Evolutionary conservation across 495 filamentous ascomycete genomes (phyloP).

Genomic region (Neurospora sp.): DNA sequence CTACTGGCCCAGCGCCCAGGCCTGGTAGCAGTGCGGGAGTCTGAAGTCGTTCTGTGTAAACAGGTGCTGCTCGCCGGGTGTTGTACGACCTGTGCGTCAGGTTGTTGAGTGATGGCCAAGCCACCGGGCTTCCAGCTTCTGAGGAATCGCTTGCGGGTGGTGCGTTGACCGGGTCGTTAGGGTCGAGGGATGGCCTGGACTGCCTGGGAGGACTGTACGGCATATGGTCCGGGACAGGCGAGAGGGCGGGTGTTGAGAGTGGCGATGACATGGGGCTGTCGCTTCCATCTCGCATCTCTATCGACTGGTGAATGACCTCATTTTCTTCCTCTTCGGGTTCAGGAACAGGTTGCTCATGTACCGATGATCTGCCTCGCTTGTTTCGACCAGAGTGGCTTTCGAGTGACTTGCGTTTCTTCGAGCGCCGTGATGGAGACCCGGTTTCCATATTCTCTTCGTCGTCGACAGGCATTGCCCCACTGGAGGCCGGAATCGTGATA

Average conservation of each 20-base stretch:
- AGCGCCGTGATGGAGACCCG: conserved; percentile 15
- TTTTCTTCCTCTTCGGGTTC: conserved; percentile 2
- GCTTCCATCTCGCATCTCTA: conserved; percentile 15
- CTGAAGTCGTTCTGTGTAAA: conserved; percentile 12
- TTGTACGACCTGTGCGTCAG: conserved; percentile 26
- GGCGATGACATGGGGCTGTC: conserved; percentile 5
- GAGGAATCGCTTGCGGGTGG: conserved; percentile 35
- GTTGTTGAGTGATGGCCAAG: conserved; percentile 30
- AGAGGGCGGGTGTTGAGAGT: conserved; percentile 12
- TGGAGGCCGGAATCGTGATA: neutral
- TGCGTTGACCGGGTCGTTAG: conserved; percentile 33
- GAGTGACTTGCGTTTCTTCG: conserved; percentile 37
- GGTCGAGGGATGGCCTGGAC: conserved; percentile 1
- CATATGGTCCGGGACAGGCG: neutral
- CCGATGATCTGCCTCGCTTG: conserved; percentile 7
- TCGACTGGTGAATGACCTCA: conserved; percentile 16
- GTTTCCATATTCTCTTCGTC: conserved; percentile 5
- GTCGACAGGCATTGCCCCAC: neutral
- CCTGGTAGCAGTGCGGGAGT: conserved; percentile 11
- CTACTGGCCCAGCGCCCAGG: neutral
- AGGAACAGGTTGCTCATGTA: neutral
- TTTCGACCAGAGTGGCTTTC: conserved; percentile 22
- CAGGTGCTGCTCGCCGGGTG: conserved; percentile 6
- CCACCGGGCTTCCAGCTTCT: conserved; percentile 20
- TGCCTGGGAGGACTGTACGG: conserved; percentile 12